phyloP scores from a whole-genome alignment of 352 stramenopile species.

The Thalassiosira livingstoniorum region DNA sequence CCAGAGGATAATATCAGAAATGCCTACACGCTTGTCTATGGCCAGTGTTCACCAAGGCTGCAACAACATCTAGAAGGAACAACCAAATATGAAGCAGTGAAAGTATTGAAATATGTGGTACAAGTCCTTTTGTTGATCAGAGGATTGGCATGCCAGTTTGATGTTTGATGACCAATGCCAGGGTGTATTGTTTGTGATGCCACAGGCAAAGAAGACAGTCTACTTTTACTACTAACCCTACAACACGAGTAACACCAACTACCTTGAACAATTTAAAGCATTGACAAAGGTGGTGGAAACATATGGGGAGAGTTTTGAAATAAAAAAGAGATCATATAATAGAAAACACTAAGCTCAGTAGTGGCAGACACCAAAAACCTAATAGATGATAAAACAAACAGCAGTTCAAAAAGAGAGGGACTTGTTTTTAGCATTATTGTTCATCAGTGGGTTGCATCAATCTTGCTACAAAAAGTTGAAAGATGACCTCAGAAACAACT shows the following conservation, averaged over 20 bases:
- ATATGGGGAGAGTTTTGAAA: not conserved
- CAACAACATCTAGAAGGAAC: not conserved
- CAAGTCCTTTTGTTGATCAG: not conserved
- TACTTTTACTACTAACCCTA: not conserved
- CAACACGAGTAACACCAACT: not conserved
- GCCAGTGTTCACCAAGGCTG: not conserved
- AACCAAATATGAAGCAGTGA: not conserved
- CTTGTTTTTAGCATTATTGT: not conserved
- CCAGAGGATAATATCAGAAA: no score
- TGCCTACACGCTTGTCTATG: not conserved
- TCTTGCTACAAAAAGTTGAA: not conserved
- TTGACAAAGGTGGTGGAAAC: not conserved
- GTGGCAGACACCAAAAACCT: not conserved
- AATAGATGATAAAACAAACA: not conserved
- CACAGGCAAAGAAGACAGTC: not conserved
- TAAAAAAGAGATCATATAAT: not conserved
- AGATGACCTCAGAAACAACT: not conserved
- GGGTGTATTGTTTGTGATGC: not conserved
- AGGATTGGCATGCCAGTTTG: not conserved
- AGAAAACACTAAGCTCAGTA: not conserved
- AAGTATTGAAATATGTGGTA: not conserved
- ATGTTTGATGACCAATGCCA: not conserved
- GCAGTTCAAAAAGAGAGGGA: not conserved
- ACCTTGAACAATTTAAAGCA: not conserved
- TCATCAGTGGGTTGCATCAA: not conserved